Base-by-base conservation (phyloP, 495 filamentous ascomycete species). In the Aspergillus mulundensis region DNA sequence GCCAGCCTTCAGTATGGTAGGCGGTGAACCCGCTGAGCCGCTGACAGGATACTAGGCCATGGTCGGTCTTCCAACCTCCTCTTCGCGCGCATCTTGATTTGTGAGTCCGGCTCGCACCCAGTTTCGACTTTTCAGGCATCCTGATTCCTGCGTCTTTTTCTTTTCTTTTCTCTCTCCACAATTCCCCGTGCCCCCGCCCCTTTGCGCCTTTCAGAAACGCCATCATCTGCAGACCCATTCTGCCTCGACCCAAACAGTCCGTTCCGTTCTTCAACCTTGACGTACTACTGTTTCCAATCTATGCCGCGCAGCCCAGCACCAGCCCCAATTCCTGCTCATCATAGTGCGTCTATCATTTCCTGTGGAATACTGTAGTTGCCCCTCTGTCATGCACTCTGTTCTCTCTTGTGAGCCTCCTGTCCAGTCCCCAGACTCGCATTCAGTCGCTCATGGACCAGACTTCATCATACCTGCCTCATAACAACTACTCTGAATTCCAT, bases 221-320 rank as follows among this genome's bases (percentile, higher is more conserved):
- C 53, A 38, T 49, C 5, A 21, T 51, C 48, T 41, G 15, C 25
- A 52, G 36, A 40, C 38, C 39, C 38, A 28, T 34, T n/a, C n/a
- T 36, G 21, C 21, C 50, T 45, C 30, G 42, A 25, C 45, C 45
- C 44, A 50, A 49, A 55, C 53, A 55, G 44, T 41, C 53, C 34
- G 43, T 48, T 41, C 23, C 44, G 32, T 24, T 18, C 32, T 50
- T 50, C 48, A 53, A 43, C 45, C 30, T 47, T 40, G 43, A 30
- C 43, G 34, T 40, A 40, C 34, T 36, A 36, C 34, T 36, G 50
- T 54, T 15, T 36, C 54, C 46, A 50, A 57, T 54, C 51, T 24
- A 59, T 59, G 57, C 57, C 46, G 49, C 24, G 20, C 36, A 50
- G 28, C 51, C 38, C n/a, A 44, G 34, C 20, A 50, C 28, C 32